These are phyloP conservation scores for Rhizopogon roseolus DNA, from an alignment of 768 basidiomycete species.

Conservation along the genomic window DNA sequence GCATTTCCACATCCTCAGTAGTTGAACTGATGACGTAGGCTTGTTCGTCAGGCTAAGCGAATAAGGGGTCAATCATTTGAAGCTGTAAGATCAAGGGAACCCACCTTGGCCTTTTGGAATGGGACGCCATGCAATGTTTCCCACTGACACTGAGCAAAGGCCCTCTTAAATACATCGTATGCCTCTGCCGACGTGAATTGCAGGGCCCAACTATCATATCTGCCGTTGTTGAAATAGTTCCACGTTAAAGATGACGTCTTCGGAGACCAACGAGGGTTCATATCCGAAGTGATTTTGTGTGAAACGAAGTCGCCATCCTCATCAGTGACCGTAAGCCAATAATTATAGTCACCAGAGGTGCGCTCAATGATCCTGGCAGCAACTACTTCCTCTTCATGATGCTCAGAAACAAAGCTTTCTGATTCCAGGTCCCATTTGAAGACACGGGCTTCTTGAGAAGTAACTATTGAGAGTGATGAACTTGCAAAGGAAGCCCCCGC, in stretches of 20 bases:
- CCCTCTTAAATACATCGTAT: slow-evolving; percentile 54
- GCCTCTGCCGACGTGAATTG: slow-evolving; percentile 54
- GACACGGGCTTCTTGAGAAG: slow-evolving; percentile 48
- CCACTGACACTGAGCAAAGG: slow-evolving; percentile 73
- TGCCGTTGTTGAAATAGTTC: slow-evolving; percentile 64
- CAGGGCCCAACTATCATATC: slow-evolving; percentile 78
- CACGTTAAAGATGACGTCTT: slow-evolving; percentile 78
- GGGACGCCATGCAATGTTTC: slow-evolving; percentile 68
- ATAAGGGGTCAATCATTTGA: neutral
- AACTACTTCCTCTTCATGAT: slow-evolving; percentile 47
- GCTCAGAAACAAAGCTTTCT: slow-evolving; percentile 39
- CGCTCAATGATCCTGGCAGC: slow-evolving; percentile 53
- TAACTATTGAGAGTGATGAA: slow-evolving; percentile 19
- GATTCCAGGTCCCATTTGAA: slow-evolving; percentile 56
- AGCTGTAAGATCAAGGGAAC: slow-evolving; percentile 5
- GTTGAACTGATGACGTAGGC: slow-evolving; percentile 73
- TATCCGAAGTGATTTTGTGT: slow-evolving; percentile 59
- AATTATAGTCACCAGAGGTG: slow-evolving; percentile 42
- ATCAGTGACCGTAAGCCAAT: slow-evolving; percentile 53
- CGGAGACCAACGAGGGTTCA: slow-evolving; percentile 67
- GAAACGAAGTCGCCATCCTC: slow-evolving; percentile 48
- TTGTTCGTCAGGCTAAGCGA: slow-evolving; percentile 71
- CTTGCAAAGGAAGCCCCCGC: slow-evolving; percentile 13
- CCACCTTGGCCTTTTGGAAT: slow-evolving; percentile 80
- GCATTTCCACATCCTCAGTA: slow-evolving; percentile 87